Percentiles rank a stretch among this genome's conserved stretches.
phyloP scores from a whole-genome alignment of 495 filamentous ascomycete genomes.

The Penicillium waksmanii region DNA sequence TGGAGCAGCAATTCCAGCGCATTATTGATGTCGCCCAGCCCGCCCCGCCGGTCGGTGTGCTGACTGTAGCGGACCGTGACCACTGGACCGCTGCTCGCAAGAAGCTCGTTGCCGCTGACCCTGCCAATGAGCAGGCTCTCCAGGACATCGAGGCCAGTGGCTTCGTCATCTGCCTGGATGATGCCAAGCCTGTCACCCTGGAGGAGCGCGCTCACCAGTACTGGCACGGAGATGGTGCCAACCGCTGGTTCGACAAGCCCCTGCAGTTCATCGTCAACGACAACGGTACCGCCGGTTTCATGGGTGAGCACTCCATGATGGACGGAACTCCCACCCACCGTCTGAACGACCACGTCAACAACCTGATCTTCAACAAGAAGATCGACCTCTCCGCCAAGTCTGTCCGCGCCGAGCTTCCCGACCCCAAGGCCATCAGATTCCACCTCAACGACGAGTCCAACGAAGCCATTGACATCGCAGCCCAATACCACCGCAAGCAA shows the following conservation, averaged over 20 bases:
- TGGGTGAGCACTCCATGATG: constrained; percentile 99
- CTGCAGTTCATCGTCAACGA: constrained; percentile 98
- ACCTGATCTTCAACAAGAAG: constrained; percentile 86
- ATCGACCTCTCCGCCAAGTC: constrained; percentile 78
- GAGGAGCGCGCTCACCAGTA: constrained; percentile 95
- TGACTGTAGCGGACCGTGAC: constrained; percentile 92
- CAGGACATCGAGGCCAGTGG: constrained; percentile 86
- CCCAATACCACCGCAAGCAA: constrained; percentile 73
- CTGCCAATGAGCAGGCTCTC: constrained; percentile 75
- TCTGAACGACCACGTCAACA: constrained; percentile 91
- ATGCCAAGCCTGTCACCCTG: constrained; percentile 87
- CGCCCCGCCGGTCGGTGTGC: constrained; percentile 74
- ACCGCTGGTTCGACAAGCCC: constrained; percentile 99
- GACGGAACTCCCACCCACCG: constrained; percentile 97
- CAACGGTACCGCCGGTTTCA: constrained; percentile 97
- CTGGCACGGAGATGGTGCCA: constrained; percentile 96
- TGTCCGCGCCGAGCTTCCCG: constrained; percentile 81
- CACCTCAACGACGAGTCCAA: constrained; percentile 70
- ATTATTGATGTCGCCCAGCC: constrained; percentile 78
- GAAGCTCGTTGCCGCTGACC: constrained; percentile 70
- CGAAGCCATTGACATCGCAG: constrained; percentile 74
- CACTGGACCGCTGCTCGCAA: constrained; percentile 87
- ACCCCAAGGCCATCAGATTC: constrained; percentile 79
- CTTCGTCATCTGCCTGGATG: constrained; percentile 93
- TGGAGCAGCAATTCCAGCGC: constrained; percentile 83